Conservation (phyloP, 371 early-diverging fungal species). For the Zychaea mexicana region DNA sequence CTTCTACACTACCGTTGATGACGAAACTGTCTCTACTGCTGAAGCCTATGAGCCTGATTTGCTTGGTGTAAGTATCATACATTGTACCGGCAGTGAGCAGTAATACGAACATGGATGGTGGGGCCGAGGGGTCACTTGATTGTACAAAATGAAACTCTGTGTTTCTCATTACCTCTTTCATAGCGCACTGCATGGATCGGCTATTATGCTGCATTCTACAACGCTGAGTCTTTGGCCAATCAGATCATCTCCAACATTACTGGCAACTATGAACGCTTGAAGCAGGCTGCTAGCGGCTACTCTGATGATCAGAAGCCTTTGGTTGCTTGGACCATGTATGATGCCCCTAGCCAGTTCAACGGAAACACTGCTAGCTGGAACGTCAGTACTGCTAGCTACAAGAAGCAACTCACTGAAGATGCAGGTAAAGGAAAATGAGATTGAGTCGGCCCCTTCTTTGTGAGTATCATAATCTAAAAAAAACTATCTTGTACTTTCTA, state of each 20-base stretch:
- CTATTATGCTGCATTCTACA: conserved; percentile 77
- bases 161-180: neutral
- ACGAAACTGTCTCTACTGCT: conserved; percentile 33
- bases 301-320: conserved; percentile 47
- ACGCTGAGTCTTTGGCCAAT: conserved; percentile 67
- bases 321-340: conserved; percentile 71
- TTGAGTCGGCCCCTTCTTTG: too few species aligned
- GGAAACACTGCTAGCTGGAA: conserved; percentile 70
- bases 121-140: neutral
- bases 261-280: conserved; percentile 69
- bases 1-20: conserved; percentile 18
- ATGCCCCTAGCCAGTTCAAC: conserved; percentile 65
- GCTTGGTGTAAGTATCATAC: conserved; percentile 64
- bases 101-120: too few species aligned
- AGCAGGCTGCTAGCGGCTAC: conserved; percentile 50
- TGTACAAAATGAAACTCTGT: neutral
- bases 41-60: conserved; percentile 48
- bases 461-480: neutral
- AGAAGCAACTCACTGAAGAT: conserved; percentile 61
- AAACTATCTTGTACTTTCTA: neutral
- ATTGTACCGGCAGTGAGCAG: too few species aligned
- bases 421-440: conserved; percentile 47
- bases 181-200: conserved; percentile 80
- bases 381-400: conserved; percentile 61
- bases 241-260: conserved; percentile 53